Base-by-base conservation (phyloP, 2,329 filamentous ascomycete species). In the Penicillium sp. region DNA sequence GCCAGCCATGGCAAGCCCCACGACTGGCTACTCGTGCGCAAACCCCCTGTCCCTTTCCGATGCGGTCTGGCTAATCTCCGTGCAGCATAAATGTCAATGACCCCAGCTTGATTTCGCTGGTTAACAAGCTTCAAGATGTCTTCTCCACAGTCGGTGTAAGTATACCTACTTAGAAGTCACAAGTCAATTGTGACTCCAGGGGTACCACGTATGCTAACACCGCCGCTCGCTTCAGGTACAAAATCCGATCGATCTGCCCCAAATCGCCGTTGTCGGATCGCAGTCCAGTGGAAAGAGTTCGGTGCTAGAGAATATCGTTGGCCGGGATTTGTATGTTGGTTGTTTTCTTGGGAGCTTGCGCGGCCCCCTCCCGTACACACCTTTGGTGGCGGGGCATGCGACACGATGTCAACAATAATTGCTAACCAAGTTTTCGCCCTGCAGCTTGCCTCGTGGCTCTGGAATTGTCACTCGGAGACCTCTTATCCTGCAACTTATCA, bases 211-310 rank as follows among this genome's bases (percentile, higher is more conserved):
- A 55, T 39, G 46, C 67, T 72, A 61, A 72, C 66, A 67, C 61
- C 60, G 58, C 59, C 57, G 57, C 64, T 60, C 56, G 52, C 55
- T 62, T 45, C 69, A 88, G 85, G 94, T 97, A 71, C 94, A 96
- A 85, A 99, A 99, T 78, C 94, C 94, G 61, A 99, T 99, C 82
- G 94, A 99, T 81, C 80, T 99, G 62, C 94, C 94, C 53, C 94
- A 99, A 81, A 99, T 99, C 75, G 93, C 89, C 66, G 94, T 99
- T 66, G 94, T 99, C 56, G 94, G 94, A 72, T 97, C 92, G 77
- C 94, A 99, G 81, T 99, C 94, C 20, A 97, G 93, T 76, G 94
- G 94, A 79, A 99, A 99, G 87, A 97, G 92, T 83, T 99, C 94
- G 18, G 94, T 99, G 67, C 79, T 99, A 70, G 94, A 99, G 78